Evolutionary conservation across 176 grass and related monocot genomes (phyloP), one percentile per base, ranked within the genome.

Genomic region (Ananas comosus): DNA sequence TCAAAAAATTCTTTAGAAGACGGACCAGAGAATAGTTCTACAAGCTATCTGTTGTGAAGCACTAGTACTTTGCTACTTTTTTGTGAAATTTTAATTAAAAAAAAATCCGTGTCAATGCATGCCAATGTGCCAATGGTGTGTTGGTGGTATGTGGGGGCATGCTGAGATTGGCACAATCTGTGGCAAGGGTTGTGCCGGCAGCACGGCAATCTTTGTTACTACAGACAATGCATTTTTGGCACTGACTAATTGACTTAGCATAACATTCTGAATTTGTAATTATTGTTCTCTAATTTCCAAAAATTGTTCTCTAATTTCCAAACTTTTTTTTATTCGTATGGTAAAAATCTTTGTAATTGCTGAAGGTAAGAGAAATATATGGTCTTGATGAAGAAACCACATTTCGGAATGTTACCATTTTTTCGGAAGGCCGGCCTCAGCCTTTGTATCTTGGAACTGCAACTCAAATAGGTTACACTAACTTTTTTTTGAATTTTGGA

Each of bases 371-470:
- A 42, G 86, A 81, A 72, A 83, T 96, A 81, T 92, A 90, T 89
- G 93, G 93, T 10, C 81, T 92, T 71, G 89, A 92, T 63, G 86
- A 92, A 68, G 78, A 77, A 74, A 85, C 81, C 52, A 65, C 27
- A 81, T 96, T 96, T 57, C 82, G 93, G 51, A 90, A 96, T 74
- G 86, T 96, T 61, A 96, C 79, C 11, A 66, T 92, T 23, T 87
- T 80, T 17, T 79, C 91, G 69, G 89, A 83, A 87, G 72, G 83
- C 65, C 91, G 86, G 61, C 93, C 93, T 50, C 86, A 92, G 73
- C 89, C 93, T 79, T 81, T 96, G 24, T 90, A 89, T 80, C 86
- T 96, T 74, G 93, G 86, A 78, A 88, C 89, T 59, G 89, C 93
- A 76, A 92, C 93, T 77, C 93, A 96, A 82, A 92, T 96, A 74